Percentiles rank a stretch among this genome's conserved stretches.
phyloP scores from a whole-genome alignment of 2,329 filamentous ascomycete species.

The Fusarium sp. region DNA sequence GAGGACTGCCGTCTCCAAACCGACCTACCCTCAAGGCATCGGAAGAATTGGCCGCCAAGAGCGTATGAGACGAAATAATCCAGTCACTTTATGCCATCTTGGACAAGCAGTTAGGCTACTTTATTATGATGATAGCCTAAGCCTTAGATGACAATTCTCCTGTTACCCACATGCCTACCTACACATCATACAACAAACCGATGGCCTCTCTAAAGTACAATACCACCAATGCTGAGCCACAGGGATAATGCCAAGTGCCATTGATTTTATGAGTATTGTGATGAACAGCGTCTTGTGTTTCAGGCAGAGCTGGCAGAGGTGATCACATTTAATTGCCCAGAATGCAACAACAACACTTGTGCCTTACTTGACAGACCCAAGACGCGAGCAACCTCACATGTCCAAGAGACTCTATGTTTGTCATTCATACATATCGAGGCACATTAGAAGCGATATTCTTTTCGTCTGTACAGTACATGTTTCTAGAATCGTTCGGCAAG shows the following conservation, averaged over 20 bases:
- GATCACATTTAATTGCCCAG: neutral
- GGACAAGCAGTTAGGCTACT: no score
- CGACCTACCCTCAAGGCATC: no score
- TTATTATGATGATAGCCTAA: no score
- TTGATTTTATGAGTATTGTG: constrained; percentile 25
- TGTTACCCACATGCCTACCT: no score
- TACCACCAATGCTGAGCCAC: constrained; percentile 9
- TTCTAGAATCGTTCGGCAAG: neutral
- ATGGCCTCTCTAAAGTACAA: constrained; percentile 21
- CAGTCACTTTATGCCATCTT: no score
- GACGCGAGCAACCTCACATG: neutral
- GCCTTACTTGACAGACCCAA: neutral
- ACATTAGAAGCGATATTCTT: neutral
- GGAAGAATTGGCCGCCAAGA: no score
- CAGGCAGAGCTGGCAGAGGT: constrained; percentile 27
- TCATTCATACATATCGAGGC: neutral
- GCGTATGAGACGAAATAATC: no score
- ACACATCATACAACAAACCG: neutral
- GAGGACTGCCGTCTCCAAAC: constrained; percentile 22
- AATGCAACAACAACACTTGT: neutral
- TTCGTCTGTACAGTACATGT: neutral
- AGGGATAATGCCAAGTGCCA: constrained; percentile 17
- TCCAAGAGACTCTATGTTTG: neutral
- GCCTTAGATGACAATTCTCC: no score
- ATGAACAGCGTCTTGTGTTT: constrained; percentile 42